Evolutionary conservation across 306 rosid genomes (phyloP), one percentile per base, ranked within the genome.

Genomic region (Fagus sylvatica): DNA sequence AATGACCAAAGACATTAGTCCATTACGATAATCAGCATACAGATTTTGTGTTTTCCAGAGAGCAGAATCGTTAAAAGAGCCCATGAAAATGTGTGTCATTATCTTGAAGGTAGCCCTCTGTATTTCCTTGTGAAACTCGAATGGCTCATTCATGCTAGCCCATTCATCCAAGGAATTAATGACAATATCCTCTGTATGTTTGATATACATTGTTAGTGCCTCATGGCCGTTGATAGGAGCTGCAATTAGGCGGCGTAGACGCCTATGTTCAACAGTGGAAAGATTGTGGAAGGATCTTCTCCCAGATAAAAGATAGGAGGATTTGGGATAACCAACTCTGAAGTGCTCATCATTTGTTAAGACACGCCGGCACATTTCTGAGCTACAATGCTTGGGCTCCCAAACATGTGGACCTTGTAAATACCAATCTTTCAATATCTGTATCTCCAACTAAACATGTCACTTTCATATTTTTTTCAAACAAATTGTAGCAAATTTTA

Each of bases 371-470:
- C 78, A 77, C 1, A 66, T 70, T 37, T 82, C 82, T 28, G 85
- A 76, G 56, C 4, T 40, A 12, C 48, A 34, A 2, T 65, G n/a
- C 76, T 56, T 34, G 85, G 85, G 37, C 40, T 5, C 13, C 82
- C 82, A 30, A 82, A 73, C 48, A 82, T 7, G 72, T 77, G 60
- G 15, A 79, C 66, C 33, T 68, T 82, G 85, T 66, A 82, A 49
- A 82, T 73, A 1, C 79, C 85, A 12, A 36, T 49, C 39, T 59
- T 72, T 7, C 85, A 82, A 22, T 73, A 82, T 76, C 85, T 82
- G 28, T 17, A 57, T 28, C 9, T 55, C 33, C 28, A 28, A 57
- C 34, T 56, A 5, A 56, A 56, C 34, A 22, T 22, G 28, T 57
- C 15, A 57, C 15, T 7, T 8, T 9, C 13, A 3, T 10, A 51